Evolutionary conservation across 2,329 filamentous ascomycete genomes (phyloP).

Genomic region (Penicillium sp.): DNA sequence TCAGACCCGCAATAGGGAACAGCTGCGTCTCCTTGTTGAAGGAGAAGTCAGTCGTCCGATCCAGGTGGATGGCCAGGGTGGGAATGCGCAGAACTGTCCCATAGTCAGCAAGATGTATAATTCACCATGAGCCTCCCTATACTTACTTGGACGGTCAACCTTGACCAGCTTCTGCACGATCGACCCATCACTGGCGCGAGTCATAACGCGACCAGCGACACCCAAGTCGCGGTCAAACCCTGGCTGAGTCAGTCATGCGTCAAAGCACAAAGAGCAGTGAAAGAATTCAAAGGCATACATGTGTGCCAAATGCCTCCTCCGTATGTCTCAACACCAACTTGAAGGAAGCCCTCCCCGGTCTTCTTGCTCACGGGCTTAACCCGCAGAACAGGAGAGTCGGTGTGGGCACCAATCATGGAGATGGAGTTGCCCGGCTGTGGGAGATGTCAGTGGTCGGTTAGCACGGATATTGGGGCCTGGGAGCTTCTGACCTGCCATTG

Average conservation of each 20-base stretch:
- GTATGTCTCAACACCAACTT: conserved; percentile 94
- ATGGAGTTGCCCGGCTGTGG: conserved; percentile 72
- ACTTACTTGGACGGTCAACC: conserved; percentile 68
- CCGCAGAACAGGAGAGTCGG: conserved; percentile 85
- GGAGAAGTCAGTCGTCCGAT: conserved; percentile 76
- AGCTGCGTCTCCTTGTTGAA: conserved; percentile 98
- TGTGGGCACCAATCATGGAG: conserved; percentile 90
- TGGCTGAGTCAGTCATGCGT: conserved; percentile 18
- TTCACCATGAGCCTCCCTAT: background rate
- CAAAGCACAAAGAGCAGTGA: background rate
- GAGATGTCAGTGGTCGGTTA: background rate
- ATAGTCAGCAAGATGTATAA: background rate
- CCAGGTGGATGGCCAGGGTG: conserved; percentile 87
- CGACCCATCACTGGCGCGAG: conserved; percentile 64
- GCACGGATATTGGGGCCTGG: background rate
- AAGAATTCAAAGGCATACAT: conserved; percentile 42
- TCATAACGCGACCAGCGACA: conserved; percentile 82
- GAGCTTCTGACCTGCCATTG: conserved; percentile 61
- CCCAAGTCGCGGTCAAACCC: conserved; percentile 93
- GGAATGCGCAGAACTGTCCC: conserved; percentile 71
- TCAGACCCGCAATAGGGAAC: conserved; percentile 85
- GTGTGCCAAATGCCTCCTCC: conserved; percentile 97
- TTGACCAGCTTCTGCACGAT: conserved; percentile 83
- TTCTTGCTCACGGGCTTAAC: conserved; percentile 95
- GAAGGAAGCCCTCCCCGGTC: conserved; percentile 75